Percentiles rank a stretch among this genome's conserved stretches.
Evolutionary conservation across 257 asterid genomes (phyloP).

Genomic region (Solanum megistacrolobum): DNA sequence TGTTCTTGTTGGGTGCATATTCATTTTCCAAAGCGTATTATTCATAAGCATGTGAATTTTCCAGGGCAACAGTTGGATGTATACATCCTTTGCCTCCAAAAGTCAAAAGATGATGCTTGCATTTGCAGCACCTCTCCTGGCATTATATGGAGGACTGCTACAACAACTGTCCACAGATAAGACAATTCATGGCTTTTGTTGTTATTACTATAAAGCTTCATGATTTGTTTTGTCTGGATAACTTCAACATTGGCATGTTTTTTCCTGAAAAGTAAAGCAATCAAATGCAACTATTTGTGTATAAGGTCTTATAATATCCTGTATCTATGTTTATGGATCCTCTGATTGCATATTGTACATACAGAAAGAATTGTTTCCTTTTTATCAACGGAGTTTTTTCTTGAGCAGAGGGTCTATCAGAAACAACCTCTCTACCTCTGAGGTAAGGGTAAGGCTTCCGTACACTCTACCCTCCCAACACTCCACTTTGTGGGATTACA

Average conservation of each 20-base stretch:
- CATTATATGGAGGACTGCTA: neutral
- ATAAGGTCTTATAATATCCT: neutral
- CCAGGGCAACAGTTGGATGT: constrained; percentile 19
- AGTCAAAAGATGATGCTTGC: constrained; percentile 12
- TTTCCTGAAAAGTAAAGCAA: neutral
- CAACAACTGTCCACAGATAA: neutral
- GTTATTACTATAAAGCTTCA: neutral
- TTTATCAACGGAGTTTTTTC: neutral
- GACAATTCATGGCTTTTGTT: neutral
- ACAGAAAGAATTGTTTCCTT: neutral
- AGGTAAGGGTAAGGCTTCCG: neutral
- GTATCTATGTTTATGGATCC: neutral
- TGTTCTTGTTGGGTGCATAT: neutral
- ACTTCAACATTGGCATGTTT: neutral
- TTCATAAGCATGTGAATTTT: constrained; percentile 9
- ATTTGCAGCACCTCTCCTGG: constrained; percentile 5
- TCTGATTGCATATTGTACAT: neutral
- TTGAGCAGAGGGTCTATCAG: neutral
- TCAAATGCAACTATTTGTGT: neutral
- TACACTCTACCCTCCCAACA: neutral
- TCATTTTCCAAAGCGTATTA: neutral
- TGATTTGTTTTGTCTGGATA: neutral
- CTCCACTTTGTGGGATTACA: neutral
- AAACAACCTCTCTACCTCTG: neutral
- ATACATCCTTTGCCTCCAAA: constrained; percentile 16